These are phyloP conservation scores for Colletotrichum simmondsii DNA, from an alignment of 2,329 filamentous ascomycete genomes.

Conservation along the genomic window DNA sequence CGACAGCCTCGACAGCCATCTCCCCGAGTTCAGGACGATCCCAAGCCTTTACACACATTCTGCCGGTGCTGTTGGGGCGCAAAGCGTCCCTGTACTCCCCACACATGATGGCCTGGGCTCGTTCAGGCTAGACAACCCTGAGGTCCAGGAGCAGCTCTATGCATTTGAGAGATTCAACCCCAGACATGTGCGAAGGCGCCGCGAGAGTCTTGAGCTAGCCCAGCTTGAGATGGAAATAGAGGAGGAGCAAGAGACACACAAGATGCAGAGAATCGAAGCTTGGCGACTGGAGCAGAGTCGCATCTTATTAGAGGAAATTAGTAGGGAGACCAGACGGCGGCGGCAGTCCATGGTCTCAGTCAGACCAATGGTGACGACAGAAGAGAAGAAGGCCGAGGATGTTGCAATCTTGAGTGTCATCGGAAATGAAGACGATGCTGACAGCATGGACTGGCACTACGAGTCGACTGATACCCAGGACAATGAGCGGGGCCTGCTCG, in stretches of 20 bases:
- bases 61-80: conserved; percentile 59
- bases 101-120: conserved; percentile 91
- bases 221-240: conserved; percentile 64
- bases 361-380: conserved; percentile 42
- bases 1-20: conserved; percentile 91
- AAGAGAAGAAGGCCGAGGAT: conserved; percentile 46
- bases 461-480: conserved; percentile 54
- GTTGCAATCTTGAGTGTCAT: conserved; percentile 42
- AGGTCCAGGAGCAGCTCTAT: conserved; percentile 86
- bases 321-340: conserved; percentile 81
- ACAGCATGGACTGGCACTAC: conserved; percentile 63
- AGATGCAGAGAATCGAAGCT: conserved; percentile 85
- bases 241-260: conserved; percentile 74
- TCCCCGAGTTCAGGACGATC: conserved; percentile 84
- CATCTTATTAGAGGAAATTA: conserved; percentile 87
- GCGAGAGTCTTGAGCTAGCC: conserved; percentile 64
- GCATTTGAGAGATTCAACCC: conserved; percentile 90
- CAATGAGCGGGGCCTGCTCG: conserved; percentile 78
- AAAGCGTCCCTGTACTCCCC: conserved; percentile 79
- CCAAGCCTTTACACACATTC: conserved; percentile 53
- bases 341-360: conserved; percentile 69
- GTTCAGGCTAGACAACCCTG: conserved; percentile 74
- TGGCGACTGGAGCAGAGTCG: conserved; percentile 94
- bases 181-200: conserved; percentile 66
- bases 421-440: conserved; percentile 45